phyloP scores from a whole-genome alignment of 371 early-diverging fungal genomes.

The Syncephalastrum monosporum region DNA sequence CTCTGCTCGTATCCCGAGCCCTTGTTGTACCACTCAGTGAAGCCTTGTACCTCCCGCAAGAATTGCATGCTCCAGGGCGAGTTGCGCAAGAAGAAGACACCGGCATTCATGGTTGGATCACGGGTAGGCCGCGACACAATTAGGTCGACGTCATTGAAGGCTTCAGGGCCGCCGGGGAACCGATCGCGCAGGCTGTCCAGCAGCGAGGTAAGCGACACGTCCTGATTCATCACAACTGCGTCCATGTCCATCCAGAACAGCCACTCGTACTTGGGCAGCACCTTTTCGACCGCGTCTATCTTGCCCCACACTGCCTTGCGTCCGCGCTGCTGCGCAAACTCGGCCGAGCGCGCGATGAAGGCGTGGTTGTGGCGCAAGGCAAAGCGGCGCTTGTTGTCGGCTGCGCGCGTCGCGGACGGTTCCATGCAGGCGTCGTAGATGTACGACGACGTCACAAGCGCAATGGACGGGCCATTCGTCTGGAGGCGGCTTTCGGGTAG shows the following conservation, averaged over 20 bases:
- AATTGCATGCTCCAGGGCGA: slow-evolving; percentile 58
- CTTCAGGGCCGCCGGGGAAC: slow-evolving; percentile 25
- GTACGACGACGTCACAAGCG: slow-evolving; percentile 58
- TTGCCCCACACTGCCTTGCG: slow-evolving; percentile 64
- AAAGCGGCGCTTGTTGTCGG: slow-evolving; percentile 59
- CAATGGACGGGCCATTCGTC: slow-evolving; percentile 27
- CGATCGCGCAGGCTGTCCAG: slow-evolving; percentile 26
- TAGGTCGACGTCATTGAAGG: slow-evolving; percentile 39
- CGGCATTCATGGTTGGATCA: slow-evolving; percentile 60
- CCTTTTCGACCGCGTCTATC: slow-evolving; percentile 60
- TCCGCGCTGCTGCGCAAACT: slow-evolving; percentile 58
- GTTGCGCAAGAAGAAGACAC: slow-evolving; percentile 64
- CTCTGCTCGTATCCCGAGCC: slow-evolving; percentile 57
- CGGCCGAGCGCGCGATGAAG: slow-evolving; percentile 58
- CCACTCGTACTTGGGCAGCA: slow-evolving; percentile 66
- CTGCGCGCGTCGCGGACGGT: slow-evolving; percentile 51
- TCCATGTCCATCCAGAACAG: slow-evolving; percentile 72
- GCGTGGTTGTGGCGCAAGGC: slow-evolving; percentile 57
- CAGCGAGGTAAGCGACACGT: slow-evolving; percentile 39
- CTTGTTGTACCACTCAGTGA: slow-evolving; percentile 44
- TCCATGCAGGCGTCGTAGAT: slow-evolving; percentile 66
- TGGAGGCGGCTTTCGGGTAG: slow-evolving; percentile 3
- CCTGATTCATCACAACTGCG: slow-evolving; percentile 55
- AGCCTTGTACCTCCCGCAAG: slow-evolving; percentile 49
- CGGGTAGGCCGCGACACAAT: slow-evolving; percentile 47